Base-by-base conservation (phyloP, 2,329 filamentous ascomycete species). In the Fusarium sp. region DNA sequence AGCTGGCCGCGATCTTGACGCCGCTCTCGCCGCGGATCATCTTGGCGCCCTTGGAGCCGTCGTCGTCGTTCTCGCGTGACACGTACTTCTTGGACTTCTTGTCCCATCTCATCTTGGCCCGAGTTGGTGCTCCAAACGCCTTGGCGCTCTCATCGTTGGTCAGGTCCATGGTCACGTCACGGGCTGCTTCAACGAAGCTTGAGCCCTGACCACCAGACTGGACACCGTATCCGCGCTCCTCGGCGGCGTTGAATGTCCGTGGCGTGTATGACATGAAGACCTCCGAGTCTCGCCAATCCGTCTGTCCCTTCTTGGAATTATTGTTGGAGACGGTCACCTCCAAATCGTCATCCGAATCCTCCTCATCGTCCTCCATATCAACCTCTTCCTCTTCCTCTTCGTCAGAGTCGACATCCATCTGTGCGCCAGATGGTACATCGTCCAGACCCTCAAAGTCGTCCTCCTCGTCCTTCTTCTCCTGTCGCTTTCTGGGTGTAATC, bases 201-300 rank as follows among this genome's bases (percentile, higher is more conserved):
- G 89, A 87, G 77, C 87, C 89, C 66, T 93, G 92, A 11, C 90
- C 91, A 59, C 95, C 95, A 0, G 94, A 94, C 83, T 97, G 94
- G 20, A 99, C 95, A 73, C 95, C 95, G 84, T 99, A 99, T 14
- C 92, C 97, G 64, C 94, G 93, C 81, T 98, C 95, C 84, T 98
- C 96, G 62, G 93, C 94, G 6, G 93, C 88, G 82, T 96, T 97
- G 77, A 90, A 89, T 47, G 91, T 91, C 71, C 93, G 92, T 0
- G 97, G 97, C 2, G 91, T 94, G 87, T 99, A 99, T 11, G 94
- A 94, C 95, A 99, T 98, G 91, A 97, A 99, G 77, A 97, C 91
- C 52, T 98, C 95, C 0, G 92, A 89, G 81, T 98, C 95, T 80
- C 94, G 91, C 88, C 91, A 98, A 54, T 91, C 89, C 14, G 86